These are phyloP conservation scores for Chrysophaeum taylorii DNA, from an alignment of 352 stramenopile species.

Conservation along the genomic window DNA sequence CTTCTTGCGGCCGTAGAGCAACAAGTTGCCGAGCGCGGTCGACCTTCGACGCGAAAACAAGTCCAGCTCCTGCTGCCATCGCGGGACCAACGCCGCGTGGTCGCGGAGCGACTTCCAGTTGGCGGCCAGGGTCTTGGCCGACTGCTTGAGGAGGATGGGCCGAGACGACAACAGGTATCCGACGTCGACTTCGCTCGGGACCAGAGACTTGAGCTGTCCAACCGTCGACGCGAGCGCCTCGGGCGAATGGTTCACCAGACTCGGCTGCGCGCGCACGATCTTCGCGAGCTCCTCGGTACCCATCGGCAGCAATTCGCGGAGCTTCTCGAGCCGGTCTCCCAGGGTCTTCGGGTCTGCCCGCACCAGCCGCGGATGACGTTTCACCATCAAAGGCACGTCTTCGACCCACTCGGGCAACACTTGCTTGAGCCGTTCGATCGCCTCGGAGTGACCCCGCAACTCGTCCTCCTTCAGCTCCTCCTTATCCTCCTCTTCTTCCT, in stretches of 20 bases:
- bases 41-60: neutral
- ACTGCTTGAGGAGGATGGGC: neutral
- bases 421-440: neutral
- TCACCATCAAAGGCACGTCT: neutral
- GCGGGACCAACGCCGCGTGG: neutral
- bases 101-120: neutral
- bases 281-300: neutral
- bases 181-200: neutral
- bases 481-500: no score
- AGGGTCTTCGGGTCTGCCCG: neutral
- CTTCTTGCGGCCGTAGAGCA: slow-evolving; percentile 6
- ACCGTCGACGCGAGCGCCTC: neutral
- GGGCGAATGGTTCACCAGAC: neutral
- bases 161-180: neutral
- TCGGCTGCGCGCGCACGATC: neutral
- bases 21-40: neutral
- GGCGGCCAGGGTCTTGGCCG: neutral
- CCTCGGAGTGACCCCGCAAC: no score
- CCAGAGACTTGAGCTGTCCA: neutral
- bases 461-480: no score
- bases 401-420: neutral
- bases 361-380: neutral
- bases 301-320: neutral
- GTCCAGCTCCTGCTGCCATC: neutral
- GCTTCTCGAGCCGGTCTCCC: neutral